These are phyloP conservation scores for Gloeostereum incarnatum DNA, from an alignment of 768 basidiomycete species.

Conservation along the genomic window DNA sequence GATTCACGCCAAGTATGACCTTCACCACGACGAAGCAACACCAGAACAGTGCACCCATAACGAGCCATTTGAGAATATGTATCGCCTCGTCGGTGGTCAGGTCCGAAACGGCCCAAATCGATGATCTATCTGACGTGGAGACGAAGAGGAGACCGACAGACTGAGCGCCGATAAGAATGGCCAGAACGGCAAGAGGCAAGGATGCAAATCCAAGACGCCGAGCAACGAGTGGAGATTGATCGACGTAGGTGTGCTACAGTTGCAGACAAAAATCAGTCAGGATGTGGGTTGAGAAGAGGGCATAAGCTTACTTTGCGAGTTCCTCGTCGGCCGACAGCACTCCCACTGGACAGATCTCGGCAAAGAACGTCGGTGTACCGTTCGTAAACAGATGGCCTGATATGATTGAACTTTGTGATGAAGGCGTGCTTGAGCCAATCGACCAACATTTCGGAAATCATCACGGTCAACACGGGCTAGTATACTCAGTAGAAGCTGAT, in stretches of 20 bases:
- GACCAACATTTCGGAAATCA: slow-evolving; percentile 87
- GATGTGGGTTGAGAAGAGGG: not conserved
- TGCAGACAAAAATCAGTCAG: slow-evolving; percentile 3
- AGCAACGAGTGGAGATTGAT: slow-evolving; percentile 92
- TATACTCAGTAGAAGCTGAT: slow-evolving; percentile 1
- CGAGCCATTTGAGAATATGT: slow-evolving; percentile 53
- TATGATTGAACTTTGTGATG: slow-evolving; percentile 99
- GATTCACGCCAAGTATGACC: slow-evolving; percentile 83
- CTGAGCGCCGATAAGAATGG: slow-evolving; percentile 68
- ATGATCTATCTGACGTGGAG: slow-evolving; percentile 28
- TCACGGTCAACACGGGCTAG: slow-evolving; percentile 87
- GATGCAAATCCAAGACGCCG: slow-evolving; percentile 91
- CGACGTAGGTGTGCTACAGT: slow-evolving; percentile 76
- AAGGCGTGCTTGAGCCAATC: slow-evolving; percentile 99
- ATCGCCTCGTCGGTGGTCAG: slow-evolving; percentile 39
- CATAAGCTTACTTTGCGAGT: slow-evolving; percentile 53
- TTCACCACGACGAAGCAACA: slow-evolving; percentile 83
- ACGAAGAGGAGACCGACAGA: slow-evolving; percentile 55
- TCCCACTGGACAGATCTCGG: slow-evolving; percentile 80
- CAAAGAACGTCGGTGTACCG: slow-evolving; percentile 94
- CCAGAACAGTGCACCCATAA: slow-evolving; percentile 68
- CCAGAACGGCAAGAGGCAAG: slow-evolving; percentile 81
- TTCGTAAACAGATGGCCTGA: slow-evolving; percentile 90
- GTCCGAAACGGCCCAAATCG: slow-evolving; percentile 34
- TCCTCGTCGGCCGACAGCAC: slow-evolving; percentile 56